A percentile compares a stretch with the other conserved stretches of the same genome.
phyloP scores from a whole-genome alignment of 768 basidiomycete genomes.

The Steccherinum ochraceum region DNA sequence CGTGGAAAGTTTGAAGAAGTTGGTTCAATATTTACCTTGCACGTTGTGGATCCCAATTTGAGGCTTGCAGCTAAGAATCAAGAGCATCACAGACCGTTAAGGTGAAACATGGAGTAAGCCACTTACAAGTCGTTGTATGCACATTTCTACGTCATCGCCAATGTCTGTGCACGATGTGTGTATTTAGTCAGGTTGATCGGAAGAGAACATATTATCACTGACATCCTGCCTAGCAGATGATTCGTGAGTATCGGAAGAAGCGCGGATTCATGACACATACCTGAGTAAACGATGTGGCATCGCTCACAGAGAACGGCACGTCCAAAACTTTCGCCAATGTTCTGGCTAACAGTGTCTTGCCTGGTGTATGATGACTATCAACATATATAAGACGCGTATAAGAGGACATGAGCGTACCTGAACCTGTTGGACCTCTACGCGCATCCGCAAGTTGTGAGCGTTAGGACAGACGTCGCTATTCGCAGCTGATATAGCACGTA shows the following conservation, averaged over 20 bases:
- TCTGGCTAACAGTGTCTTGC: slow-evolving; percentile 86
- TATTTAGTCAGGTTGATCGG: neutral
- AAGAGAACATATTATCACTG: slow-evolving; percentile 30
- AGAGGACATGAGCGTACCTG: slow-evolving; percentile 39
- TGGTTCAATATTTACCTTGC: slow-evolving; percentile 69
- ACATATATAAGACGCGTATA: neutral
- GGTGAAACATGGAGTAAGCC: neutral
- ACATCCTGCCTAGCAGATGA: slow-evolving; percentile 60
- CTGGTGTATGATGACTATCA: slow-evolving; percentile 28
- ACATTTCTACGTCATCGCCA: slow-evolving; percentile 94
- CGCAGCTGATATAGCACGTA: too few relatives aligned
- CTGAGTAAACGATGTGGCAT: slow-evolving; percentile 93
- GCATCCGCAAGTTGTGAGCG: neutral
- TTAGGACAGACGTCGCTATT: neutral
- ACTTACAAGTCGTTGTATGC: slow-evolving; percentile 74
- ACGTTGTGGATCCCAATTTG: slow-evolving; percentile 80
- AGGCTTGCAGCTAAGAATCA: slow-evolving; percentile 66
- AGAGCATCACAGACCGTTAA: slow-evolving; percentile 1
- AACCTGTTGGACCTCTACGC: slow-evolving; percentile 76
- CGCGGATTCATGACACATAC: slow-evolving; percentile 33
- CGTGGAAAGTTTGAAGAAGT: slow-evolving; percentile 7
- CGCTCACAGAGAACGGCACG: slow-evolving; percentile 90
- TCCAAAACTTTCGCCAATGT: slow-evolving; percentile 89
- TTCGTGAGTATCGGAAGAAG: slow-evolving; percentile 2
- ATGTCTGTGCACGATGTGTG: slow-evolving; percentile 81